Percentiles rank a stretch among this genome's conserved stretches.
Conservation (phyloP, 2,329 filamentous ascomycete genomes). For the Claviceps pusilla region DNA sequence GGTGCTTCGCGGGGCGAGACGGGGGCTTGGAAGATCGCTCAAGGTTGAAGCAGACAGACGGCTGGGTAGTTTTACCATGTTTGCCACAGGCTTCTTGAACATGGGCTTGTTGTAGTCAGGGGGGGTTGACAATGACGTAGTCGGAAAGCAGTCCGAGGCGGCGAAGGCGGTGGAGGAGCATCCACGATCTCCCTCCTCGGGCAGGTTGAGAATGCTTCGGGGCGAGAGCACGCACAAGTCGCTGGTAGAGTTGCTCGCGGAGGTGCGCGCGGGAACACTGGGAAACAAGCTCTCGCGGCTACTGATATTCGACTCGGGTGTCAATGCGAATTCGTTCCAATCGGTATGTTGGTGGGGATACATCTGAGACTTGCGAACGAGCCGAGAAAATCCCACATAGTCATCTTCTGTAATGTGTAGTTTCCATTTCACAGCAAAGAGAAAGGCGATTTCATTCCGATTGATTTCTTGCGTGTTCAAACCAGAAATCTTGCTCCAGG, state of each 20-base stretch:
- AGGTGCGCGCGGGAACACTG: conserved; percentile 14
- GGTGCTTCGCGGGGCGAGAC: conserved; percentile 45
- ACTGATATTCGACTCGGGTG: conserved; percentile 40
- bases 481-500: conserved; percentile 99
- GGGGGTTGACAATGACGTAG: conserved; percentile 26
- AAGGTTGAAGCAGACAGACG: conserved; percentile 30
- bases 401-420: conserved; percentile 80
- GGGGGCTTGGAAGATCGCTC: conserved; percentile 42
- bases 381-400: conserved; percentile 87
- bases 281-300: conserved; percentile 41
- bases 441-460: conserved; percentile 85
- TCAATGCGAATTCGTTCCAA: conserved; percentile 45
- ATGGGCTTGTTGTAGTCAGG: conserved; percentile 15
- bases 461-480: conserved; percentile 88
- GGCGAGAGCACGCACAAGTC: conserved; percentile 25
- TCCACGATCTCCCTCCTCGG: conserved; percentile 17
- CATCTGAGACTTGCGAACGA: conserved; percentile 46
- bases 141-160: conserved; percentile 24
- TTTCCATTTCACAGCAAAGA: conserved; percentile 82
- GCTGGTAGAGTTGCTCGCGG: conserved; percentile 9
- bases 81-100: conserved; percentile 33
- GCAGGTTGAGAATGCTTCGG: conserved; percentile 29
- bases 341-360: conserved; percentile 33
- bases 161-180: conserved; percentile 11
- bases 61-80: conserved; percentile 28